These are phyloP conservation scores for Peronospora tabacina DNA, from an alignment of 352 stramenopile genomes.

Conservation along the genomic window DNA sequence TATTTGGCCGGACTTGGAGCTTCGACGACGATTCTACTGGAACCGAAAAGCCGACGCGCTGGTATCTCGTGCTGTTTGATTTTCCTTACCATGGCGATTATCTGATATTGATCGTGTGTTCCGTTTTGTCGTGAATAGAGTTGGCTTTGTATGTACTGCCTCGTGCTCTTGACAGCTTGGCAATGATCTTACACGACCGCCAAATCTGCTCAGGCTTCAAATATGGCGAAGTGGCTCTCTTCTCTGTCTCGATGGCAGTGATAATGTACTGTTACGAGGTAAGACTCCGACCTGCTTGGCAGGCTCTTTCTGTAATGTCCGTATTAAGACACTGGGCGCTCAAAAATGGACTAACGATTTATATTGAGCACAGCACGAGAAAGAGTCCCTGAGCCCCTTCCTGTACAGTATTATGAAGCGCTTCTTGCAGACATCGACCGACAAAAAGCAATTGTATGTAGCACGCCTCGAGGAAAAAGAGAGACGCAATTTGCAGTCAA, in stretches of 20 bases:
- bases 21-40: constrained; percentile 63
- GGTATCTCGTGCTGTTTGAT: constrained; percentile 25
- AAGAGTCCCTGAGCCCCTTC: constrained; percentile 54
- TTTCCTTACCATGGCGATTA: neutral
- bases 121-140: constrained; percentile 27
- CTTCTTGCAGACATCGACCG: constrained; percentile 60
- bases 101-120: constrained; percentile 5
- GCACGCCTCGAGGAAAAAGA: constrained; percentile 31
- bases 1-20: constrained; percentile 62
- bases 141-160: constrained; percentile 74
- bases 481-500: constrained; percentile 19
- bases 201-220: constrained; percentile 57
- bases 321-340: neutral
- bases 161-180: constrained; percentile 67
- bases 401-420: constrained; percentile 62
- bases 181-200: constrained; percentile 65
- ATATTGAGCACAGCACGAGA: constrained; percentile 40
- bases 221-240: constrained; percentile 67
- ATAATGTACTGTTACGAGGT: constrained; percentile 86
- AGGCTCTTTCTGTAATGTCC: too few relatives aligned
- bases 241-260: constrained; percentile 66
- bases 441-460: constrained; percentile 64
- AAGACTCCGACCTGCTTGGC: constrained; percentile 1
- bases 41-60: constrained; percentile 71
- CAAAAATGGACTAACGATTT: constrained; percentile 1